These are phyloP conservation scores for Cercospora sp. DNA, from an alignment of 2,329 filamentous ascomycete species.

Conservation along the genomic window DNA sequence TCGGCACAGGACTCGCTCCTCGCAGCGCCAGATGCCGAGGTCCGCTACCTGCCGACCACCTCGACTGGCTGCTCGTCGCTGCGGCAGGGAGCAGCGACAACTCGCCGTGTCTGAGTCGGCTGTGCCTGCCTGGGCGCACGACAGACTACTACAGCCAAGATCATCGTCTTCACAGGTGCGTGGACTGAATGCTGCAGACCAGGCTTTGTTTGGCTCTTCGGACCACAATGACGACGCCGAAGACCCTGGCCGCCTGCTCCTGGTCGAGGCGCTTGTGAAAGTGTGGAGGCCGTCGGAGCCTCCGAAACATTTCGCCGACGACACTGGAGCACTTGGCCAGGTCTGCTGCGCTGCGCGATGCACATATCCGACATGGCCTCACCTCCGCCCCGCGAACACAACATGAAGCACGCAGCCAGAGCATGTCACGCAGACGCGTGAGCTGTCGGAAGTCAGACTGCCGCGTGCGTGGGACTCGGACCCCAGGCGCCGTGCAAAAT, in stretches of 20 bases:
- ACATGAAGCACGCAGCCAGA: not conserved
- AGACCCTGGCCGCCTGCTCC: not conserved
- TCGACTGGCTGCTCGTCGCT: not conserved
- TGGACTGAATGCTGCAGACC: not conserved
- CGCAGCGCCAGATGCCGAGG: not conserved
- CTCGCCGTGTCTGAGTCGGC: slow-evolving; percentile 3
- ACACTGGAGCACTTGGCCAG: not conserved
- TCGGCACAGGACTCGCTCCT: not conserved
- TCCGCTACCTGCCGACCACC: not conserved
- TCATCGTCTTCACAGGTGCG: not conserved
- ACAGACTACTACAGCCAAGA: not conserved
- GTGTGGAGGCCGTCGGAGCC: not conserved
- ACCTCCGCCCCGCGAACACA: not conserved
- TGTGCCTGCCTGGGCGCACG: not conserved
- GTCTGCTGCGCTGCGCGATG: not conserved
- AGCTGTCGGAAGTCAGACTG: not conserved
- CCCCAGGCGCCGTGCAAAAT: not conserved
- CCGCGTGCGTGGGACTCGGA: too few relatives aligned
- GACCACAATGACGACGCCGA: not conserved
- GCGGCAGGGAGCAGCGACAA: not conserved
- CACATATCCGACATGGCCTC: not conserved
- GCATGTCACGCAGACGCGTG: not conserved
- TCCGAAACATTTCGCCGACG: not conserved
- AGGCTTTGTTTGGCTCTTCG: not conserved
- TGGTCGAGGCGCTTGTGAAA: not conserved